Evolutionary conservation across 164 flowering plant genomes (phyloP).

Genomic region (Nelumbo lutea): DNA sequence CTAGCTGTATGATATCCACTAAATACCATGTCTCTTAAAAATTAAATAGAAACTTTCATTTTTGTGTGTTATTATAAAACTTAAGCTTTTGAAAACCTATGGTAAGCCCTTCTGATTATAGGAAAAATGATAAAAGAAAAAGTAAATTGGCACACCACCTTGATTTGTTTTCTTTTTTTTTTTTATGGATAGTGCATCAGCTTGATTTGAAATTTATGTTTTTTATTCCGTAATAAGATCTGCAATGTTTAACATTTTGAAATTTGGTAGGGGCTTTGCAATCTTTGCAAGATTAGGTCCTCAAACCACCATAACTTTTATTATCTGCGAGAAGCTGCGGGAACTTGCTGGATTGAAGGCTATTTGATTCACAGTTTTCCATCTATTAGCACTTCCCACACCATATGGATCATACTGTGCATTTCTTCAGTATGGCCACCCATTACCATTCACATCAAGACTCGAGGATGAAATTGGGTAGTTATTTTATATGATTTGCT

Average conservation of each 20-base stretch:
- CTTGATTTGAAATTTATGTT: too few species aligned
- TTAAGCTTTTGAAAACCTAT: too few species aligned
- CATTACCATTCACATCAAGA: not conserved
- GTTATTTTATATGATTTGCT: not conserved
- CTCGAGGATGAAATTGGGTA: not conserved
- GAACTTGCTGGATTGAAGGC: slow-evolving; percentile 69
- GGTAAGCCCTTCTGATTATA: too few species aligned
- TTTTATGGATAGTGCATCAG: too few species aligned
- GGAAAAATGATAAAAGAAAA: too few species aligned
- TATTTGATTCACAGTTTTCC: slow-evolving; percentile 29
- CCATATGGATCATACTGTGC: not conserved
- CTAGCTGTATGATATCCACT: too few species aligned
- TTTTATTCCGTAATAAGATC: too few species aligned
- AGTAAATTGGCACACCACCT: too few species aligned
- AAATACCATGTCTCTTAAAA: too few species aligned
- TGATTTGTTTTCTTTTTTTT: too few species aligned
- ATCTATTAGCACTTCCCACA: not conserved
- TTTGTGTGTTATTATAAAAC: too few species aligned
- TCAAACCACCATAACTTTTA: slow-evolving; percentile 78
- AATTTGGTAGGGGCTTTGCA: slow-evolving; percentile 63
- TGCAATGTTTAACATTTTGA: not conserved
- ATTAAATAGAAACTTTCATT: too few species aligned
- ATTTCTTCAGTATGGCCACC: not conserved
- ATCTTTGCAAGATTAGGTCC: slow-evolving; percentile 83
- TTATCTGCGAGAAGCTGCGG: slow-evolving; percentile 81